phyloP scores from a whole-genome alignment of 2,329 filamentous ascomycete species.

The Cordyceps fumosorosea region DNA sequence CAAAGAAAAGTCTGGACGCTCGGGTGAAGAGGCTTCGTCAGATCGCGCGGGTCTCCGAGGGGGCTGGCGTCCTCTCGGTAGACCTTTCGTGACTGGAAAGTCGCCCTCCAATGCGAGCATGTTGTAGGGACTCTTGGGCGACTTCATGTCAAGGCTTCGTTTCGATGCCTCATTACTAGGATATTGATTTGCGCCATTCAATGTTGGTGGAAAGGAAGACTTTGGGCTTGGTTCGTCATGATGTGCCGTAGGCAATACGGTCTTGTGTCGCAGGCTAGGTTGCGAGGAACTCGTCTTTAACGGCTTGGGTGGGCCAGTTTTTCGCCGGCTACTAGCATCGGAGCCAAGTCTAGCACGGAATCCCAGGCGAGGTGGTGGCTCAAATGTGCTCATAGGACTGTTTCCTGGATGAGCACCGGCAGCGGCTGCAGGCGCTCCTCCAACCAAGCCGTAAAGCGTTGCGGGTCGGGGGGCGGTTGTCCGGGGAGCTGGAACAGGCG shows the following conservation, averaged over 20 bases:
- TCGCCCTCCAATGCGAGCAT: conserved; percentile 25
- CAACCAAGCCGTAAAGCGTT: conserved; percentile 2
- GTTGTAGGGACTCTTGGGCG: conserved; percentile 23
- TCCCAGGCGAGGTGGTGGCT: conserved; percentile 3
- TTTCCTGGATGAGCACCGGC: conserved; percentile 4
- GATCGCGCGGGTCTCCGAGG: conserved; percentile 15
- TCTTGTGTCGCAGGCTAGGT: background rate
- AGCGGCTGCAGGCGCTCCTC: background rate
- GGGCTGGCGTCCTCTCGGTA: conserved; percentile 29
- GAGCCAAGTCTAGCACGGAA: conserved; percentile 12
- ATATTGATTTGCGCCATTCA: background rate
- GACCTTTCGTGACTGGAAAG: conserved; percentile 28
- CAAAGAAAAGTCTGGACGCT: conserved; percentile 15
- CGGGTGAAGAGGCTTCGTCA: conserved; percentile 7
- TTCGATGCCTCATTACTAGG: conserved; percentile 8
- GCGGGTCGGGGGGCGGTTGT: background rate
- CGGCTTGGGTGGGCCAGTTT: background rate
- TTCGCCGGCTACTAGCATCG: conserved; percentile 9
- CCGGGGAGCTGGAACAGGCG: background rate
- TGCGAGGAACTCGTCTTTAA: background rate
- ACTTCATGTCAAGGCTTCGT: conserved; percentile 10
- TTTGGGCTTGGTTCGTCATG: conserved; percentile 1
- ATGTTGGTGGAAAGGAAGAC: background rate
- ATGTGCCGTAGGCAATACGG: background rate
- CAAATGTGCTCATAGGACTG: background rate